Base-by-base conservation (phyloP, 2,329 filamentous ascomycete species). In the Alternaria panax region DNA sequence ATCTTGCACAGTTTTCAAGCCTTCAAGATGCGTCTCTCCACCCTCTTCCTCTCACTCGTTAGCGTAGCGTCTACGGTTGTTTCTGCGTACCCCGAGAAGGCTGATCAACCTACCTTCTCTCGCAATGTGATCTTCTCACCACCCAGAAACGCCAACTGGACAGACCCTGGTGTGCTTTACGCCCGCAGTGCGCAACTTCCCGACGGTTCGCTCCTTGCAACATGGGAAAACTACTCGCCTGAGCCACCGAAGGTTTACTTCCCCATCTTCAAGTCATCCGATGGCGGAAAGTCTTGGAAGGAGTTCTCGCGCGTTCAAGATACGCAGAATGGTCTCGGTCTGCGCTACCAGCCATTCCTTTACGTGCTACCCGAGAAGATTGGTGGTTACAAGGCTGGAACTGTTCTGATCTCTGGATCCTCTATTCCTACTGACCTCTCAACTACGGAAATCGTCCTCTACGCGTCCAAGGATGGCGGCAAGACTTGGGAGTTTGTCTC, bases 301-400 rank as follows among this genome's bases (percentile, higher is more conserved):
- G 84, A 89, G 70, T 80, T 90, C 50, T 86, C 87, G 5, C 82
- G 82, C 16, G 86, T 92, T 9, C 80, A 85, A 14, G 90, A 92
- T 71, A 86, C 85, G 28, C 88, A 90, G 67, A 88, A 90, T 64
- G 84, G 84, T 41, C 87, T 85, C 80, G 90, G 90, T 20, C 74
- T 91, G 54, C 84, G 88, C 28, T 91, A 90, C 69, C 90, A 92
- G 68, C 90, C 90, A 0, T 85, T 86, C 73, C 80, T 92, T 14
- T 90, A 90, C 68, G 83, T 87, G 64, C 82, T 92, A 3, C 84
- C 87, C 0, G 78, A 84, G 41, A 73, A 78, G 4, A 80, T 91
- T 50, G 89, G 84, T 18, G 79, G 81, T 2, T 91, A 83, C 69
- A 77, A 82, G 1, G 83, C 83, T 4, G 90, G 89, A 2, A 91